Conservation (phyloP, 352 stramenopile species). For the Nothophytophthora sp. region DNA sequence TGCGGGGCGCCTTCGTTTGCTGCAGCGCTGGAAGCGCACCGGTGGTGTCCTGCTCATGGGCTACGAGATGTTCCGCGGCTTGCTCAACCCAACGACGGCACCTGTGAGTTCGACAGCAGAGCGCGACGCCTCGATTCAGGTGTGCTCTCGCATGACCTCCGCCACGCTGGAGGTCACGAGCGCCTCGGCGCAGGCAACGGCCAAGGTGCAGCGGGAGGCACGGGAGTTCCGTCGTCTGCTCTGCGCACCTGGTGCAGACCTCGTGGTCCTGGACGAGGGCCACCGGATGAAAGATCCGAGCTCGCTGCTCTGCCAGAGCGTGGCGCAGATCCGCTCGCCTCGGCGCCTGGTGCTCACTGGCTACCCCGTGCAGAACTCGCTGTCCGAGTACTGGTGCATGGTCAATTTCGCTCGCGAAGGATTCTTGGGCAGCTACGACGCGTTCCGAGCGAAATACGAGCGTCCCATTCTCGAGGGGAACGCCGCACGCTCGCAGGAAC, state of each 20-base stretch:
- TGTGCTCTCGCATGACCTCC: constrained; percentile 63
- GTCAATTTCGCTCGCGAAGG: constrained; percentile 84
- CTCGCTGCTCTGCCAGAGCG: constrained; percentile 81
- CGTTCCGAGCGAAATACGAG: constrained; percentile 80
- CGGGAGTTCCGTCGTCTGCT: constrained; percentile 56
- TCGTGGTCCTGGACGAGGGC: constrained; percentile 89
- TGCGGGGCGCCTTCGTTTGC: constrained; percentile 45
- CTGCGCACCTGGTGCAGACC: constrained; percentile 63
- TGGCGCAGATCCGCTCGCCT: constrained; percentile 75
- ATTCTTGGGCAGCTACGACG: constrained; percentile 74
- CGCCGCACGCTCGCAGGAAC: constrained; percentile 48
- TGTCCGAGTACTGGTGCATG: constrained; percentile 93
- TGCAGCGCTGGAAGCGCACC: constrained; percentile 73
- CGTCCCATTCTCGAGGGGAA: constrained; percentile 82
- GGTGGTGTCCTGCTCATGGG: constrained; percentile 86
- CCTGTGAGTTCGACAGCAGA: constrained; percentile 23
- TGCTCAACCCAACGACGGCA: constrained; percentile 71
- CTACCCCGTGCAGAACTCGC: constrained; percentile 95
- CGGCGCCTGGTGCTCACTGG: constrained; percentile 92
- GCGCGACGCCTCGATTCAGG: constrained; percentile 49
- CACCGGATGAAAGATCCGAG: constrained; percentile 88
- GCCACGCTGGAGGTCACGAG: constrained; percentile 73
- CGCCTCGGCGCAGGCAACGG: constrained; percentile 40
- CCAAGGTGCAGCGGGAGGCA: constrained; percentile 54
- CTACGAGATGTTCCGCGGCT: constrained; percentile 89